Percentiles rank a stretch among this genome's conserved stretches.
Evolutionary conservation across 768 basidiomycete genomes (phyloP).

Genomic region (Boletus rubroflammeus): DNA sequence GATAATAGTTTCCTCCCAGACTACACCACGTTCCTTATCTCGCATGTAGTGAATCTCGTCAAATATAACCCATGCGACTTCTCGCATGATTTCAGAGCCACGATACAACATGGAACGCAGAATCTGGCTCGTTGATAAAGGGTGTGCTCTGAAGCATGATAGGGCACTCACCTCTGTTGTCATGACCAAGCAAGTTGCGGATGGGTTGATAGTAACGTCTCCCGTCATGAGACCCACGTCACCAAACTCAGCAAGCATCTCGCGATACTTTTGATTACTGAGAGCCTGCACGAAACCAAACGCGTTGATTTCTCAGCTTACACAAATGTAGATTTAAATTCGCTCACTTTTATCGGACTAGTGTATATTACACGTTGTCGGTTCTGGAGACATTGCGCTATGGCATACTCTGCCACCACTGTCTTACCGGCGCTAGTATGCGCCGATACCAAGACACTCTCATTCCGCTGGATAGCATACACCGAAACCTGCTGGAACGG

Average conservation of each 20-base stretch:
- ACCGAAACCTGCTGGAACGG: constrained; percentile 97
- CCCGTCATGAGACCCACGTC: constrained; percentile 99
- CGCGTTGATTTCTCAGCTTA: constrained; percentile 9
- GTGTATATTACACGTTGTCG: constrained; percentile 98
- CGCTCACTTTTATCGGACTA: constrained; percentile 94
- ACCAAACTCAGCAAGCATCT: constrained; percentile 94
- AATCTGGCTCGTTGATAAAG: constrained; percentile 55
- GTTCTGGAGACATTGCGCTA: constrained; percentile 90
- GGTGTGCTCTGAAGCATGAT: background rate
- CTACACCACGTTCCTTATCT: constrained; percentile 97
- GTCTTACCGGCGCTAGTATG: constrained; percentile 99
- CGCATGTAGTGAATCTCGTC: constrained; percentile 99
- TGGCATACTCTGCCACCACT: constrained; percentile 98
- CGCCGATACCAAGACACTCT: constrained; percentile 95
- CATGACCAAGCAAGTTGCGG: constrained; percentile 97
- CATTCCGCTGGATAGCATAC: constrained; percentile 93
- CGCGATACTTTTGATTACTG: constrained; percentile 98
- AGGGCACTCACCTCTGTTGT: constrained; percentile 80
- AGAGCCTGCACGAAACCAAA: constrained; percentile 62
- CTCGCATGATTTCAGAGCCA: constrained; percentile 98
- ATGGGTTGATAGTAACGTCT: constrained; percentile 98
- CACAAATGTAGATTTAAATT: constrained; percentile 13
- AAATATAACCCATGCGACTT: constrained; percentile 99
- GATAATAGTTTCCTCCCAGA: constrained; percentile 99
- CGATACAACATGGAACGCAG: constrained; percentile 97